Evolutionary conservation across 2,329 filamentous ascomycete species (phyloP), one percentile per base, ranked within the genome.

Genomic region (Ilyonectria destructans): DNA sequence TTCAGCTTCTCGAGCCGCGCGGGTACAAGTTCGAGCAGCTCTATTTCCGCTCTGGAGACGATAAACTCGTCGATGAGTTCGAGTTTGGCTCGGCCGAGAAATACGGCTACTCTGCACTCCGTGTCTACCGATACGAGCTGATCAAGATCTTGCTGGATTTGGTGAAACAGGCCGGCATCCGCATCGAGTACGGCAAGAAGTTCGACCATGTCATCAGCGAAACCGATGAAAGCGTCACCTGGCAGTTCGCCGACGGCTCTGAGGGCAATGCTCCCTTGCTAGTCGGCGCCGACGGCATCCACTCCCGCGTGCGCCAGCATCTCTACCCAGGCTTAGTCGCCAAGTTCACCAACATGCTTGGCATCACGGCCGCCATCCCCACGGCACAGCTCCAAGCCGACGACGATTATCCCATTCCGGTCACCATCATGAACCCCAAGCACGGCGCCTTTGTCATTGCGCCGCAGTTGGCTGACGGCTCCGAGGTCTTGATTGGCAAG

Each of bases 251-350:
- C 0, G 84, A 88, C 60, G 87, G 85, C 1, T 80, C 80, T 0
- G 79, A 74, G 0, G 79, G 71, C 1, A 75, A 71, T 0, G 85
- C 86, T 0, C 71, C 78, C 2, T 73, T 88, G 13, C 82, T 91
- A 0, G 80, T 90, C 17, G 89, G 88, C 0, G 86, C 87, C 0
- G 89, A 91, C 65, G 89, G 89, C 1, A 90, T 91, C 57, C 87
- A 90, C 73, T 90, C 88, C 0, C 81, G 79, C 0, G 86, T 90
- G 0, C 83, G 88, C 3, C 81, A 79, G 4, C 84, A 88, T 48
- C 78, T 91, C 0, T 81, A 85, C 52, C 85, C 87, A 0, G 81
- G 84, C 0, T 71, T 87, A 1, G 75, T 82, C 37, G 85, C 89
- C 1, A 80, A 78, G 1, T 90, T 88, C 72, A 85, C 84, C 1